Conservation (phyloP, 192 early-diverging fungal genomes). For the Entomortierella lignicola region DNA sequence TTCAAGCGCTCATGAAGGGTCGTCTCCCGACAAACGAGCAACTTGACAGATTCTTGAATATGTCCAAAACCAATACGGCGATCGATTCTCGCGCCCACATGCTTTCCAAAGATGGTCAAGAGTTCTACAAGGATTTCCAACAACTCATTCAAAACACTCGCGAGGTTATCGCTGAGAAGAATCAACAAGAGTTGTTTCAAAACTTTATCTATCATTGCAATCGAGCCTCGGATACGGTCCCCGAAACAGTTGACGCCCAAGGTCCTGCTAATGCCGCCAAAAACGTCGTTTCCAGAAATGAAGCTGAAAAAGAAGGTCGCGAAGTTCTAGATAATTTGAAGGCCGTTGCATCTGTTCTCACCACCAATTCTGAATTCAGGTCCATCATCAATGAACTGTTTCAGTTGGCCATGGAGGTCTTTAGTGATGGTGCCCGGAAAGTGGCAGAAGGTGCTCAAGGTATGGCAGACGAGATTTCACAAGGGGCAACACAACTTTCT, state of each 20-base stretch:
- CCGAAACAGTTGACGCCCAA: constrained; percentile 18
- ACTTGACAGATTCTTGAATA: constrained; percentile 38
- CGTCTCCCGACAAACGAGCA: constrained; percentile 58
- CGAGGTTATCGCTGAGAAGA: constrained; percentile 48
- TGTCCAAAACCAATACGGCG: constrained; percentile 22
- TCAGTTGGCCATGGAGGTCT: constrained; percentile 44
- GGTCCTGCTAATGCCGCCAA: background rate
- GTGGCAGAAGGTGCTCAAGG: constrained; percentile 14
- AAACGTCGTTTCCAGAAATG: background rate
- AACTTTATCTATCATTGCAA: constrained; percentile 56
- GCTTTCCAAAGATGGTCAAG: constrained; percentile 53
- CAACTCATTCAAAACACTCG: constrained; percentile 48
- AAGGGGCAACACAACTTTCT: background rate
- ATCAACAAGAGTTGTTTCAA: constrained; percentile 56
- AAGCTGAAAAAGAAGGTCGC: constrained; percentile 28
- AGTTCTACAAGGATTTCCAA: constrained; percentile 51
- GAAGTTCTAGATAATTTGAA: constrained; percentile 36
- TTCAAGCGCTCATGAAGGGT: constrained; percentile 51
- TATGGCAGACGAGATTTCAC: constrained; percentile 1
- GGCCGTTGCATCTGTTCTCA: constrained; percentile 49
- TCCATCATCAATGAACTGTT: constrained; percentile 48
- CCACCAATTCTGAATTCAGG: constrained; percentile 55
- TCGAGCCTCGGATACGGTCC: constrained; percentile 4
- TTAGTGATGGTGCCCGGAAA: constrained; percentile 36
- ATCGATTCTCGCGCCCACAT: constrained; percentile 52